Base-by-base conservation (phyloP, 352 stramenopile species). In the Phytophthora pseudosyringae region DNA sequence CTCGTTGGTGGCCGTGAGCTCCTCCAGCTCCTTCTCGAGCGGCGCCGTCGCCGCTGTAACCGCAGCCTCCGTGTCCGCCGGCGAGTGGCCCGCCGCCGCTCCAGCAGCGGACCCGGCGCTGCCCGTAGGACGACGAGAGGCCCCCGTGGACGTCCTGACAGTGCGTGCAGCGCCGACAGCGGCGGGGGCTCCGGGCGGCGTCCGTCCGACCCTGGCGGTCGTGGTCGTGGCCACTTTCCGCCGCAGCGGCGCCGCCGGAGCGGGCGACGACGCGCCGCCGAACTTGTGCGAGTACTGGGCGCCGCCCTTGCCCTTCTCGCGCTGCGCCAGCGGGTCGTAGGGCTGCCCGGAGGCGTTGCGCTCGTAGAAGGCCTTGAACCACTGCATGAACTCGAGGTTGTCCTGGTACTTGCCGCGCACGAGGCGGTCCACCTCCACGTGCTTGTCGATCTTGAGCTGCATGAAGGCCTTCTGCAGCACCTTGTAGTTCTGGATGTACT, bases 301-400 rank as follows among this genome's bases (percentile, higher is more conserved):
- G 0, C 94, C 97, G 26, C 97, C 97, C 67, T 99, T 99, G 40
- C 97, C 97, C 56, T 94, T 98, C 6, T 94, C 85, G 5, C 98
- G 90, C 29, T 97, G 87, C 4, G 84, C 86, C 0, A 97, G 54
- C 2, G 97, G 77, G 81, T 99, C 97, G 76, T 99, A 99, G 9
- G 98, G 92, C 31, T 80, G 66, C 4, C 76, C 72, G 3, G 77
- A 83, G n/a, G 77, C 83, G 57, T 95, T 97, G 56, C 92, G 74
- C 45, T 98, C 91, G 73, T 96, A 98, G 52, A 98, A 98, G 26
- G 81, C 81, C 59, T 97, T 98, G 63, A 97, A 95, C 92, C 97
- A 99, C 81, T 99, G 98, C 91, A 99, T 99, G 73, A 99, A 99
- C 78, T 99, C 98, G 58, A 99, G 87, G 78, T 99, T 99, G 75